A percentile compares a stretch with the other conserved stretches of the same genome.
phyloP scores from a whole-genome alignment of 2,329 filamentous ascomycete genomes.

The Fusarium sp. region DNA sequence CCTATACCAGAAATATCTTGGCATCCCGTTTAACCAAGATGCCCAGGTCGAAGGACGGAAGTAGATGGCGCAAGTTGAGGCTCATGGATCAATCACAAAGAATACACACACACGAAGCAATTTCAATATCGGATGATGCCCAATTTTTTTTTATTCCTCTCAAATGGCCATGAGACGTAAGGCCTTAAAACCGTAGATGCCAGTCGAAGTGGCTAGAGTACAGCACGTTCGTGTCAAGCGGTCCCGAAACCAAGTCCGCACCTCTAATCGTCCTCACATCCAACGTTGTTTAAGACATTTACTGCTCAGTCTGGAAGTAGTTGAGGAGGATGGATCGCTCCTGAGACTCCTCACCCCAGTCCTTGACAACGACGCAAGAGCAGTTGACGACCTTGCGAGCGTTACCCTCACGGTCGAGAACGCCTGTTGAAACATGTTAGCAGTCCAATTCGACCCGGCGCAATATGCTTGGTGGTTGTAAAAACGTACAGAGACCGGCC shows the following conservation, averaged over 20 bases:
- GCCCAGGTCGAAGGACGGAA: slow-evolving; percentile 58
- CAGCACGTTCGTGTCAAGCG: slow-evolving; percentile 55
- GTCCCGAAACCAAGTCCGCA: slow-evolving; percentile 51
- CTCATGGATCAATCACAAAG: neutral
- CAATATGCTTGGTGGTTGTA: slow-evolving; percentile 1
- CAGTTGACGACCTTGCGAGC: slow-evolving; percentile 99
- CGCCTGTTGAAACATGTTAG: slow-evolving; percentile 70
- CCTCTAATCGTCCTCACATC: slow-evolving; percentile 57
- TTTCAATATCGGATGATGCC: slow-evolving; percentile 48
- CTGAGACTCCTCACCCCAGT: slow-evolving; percentile 99
- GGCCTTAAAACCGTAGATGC: slow-evolving; percentile 56
- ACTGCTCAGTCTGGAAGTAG: slow-evolving; percentile 98
- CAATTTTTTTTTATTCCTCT: slow-evolving; percentile 57
- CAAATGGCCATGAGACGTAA: slow-evolving; percentile 52
- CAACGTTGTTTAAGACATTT: slow-evolving; percentile 54
- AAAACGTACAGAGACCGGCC: slow-evolving; percentile 95
- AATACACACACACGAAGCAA: slow-evolving; percentile 6
- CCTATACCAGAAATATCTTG: neutral
- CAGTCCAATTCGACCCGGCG: slow-evolving; percentile 9
- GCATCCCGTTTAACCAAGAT: slow-evolving; percentile 8
- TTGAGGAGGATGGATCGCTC: slow-evolving; percentile 99
- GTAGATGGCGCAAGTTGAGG: slow-evolving; percentile 38
- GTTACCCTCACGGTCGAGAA: slow-evolving; percentile 99
- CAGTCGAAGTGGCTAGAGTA: slow-evolving; percentile 62
- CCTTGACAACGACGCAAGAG: slow-evolving; percentile 99